These are phyloP conservation scores for Exsudoporus floridanus DNA, from an alignment of 1,284 basidiomycete species.

Conservation along the genomic window DNA sequence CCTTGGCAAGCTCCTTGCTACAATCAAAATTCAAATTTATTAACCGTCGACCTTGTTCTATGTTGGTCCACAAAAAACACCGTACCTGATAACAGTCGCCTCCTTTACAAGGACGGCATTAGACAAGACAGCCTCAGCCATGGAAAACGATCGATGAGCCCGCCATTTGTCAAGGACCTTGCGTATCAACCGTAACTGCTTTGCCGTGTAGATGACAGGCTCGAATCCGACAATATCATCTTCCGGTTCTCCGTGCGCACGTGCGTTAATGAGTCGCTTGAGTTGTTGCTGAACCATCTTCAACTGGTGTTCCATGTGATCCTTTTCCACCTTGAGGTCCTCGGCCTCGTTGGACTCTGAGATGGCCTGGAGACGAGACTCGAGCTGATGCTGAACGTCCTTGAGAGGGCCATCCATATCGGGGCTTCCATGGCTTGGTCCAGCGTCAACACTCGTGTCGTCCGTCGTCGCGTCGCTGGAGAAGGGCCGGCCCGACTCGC, in stretches of 20 bases:
- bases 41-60: constrained; percentile 3
- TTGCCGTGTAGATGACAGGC: constrained; percentile 77
- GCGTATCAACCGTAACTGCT: constrained; percentile 75
- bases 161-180: constrained; percentile 86
- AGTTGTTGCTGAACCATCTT: constrained; percentile 80
- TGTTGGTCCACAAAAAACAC: constrained; percentile 4
- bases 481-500: constrained; percentile 72
- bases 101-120: constrained; percentile 90
- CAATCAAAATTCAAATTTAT: constrained; percentile 13
- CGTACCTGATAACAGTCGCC: constrained; percentile 89
- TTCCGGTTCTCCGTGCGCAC: constrained; percentile 74
- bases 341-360: constrained; percentile 73
- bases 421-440: constrained; percentile 63
- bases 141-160: constrained; percentile 78
- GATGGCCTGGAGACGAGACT: constrained; percentile 73
- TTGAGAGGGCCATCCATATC: constrained; percentile 62
- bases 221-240: constrained; percentile 63
- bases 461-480: constrained; percentile 77
- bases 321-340: constrained; percentile 84
- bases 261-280: constrained; percentile 76
- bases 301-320: constrained; percentile 87
- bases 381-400: constrained; percentile 70
- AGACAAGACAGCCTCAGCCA: constrained; percentile 88
- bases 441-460: constrained; percentile 78
- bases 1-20: constrained; percentile 83